Base-by-base conservation (phyloP, 2,329 filamentous ascomycete species). In the Venturia asperata region DNA sequence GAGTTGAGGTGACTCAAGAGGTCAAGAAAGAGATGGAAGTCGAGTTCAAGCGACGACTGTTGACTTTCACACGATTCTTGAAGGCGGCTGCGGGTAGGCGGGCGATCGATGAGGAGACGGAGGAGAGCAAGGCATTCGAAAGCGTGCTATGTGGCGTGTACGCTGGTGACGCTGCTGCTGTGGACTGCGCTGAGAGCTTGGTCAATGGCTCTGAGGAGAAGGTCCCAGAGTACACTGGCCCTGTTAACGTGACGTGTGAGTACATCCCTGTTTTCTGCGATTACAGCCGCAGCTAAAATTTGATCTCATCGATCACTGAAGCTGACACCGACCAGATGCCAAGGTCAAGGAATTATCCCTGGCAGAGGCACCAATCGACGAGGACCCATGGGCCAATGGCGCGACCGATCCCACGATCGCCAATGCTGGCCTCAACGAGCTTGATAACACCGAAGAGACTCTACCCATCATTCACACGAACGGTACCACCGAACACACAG, bases 91-190 rank as follows among this genome's bases (percentile, higher is more conserved):
- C 90, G 66, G 87, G 89, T 70, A 82, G 84, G 74, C 84, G 89
- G 70, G 82, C 85, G 24, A 87, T 90, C 72, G 89, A 87, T 67
- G 81, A 89, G 68, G 83, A 89, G 70, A 82, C 84, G 5, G 89
- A 92, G 66, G 89, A 93, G 78, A 91, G 87, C 76, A 86, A 87
- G 76, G 91, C 90, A 43, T 86, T 94, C 67, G 90, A 95, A 77
- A 90, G 90, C 63, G 86, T 91, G 42, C 81, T 95, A 66, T 81
- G 92, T 60, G 83, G 88, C 67, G 88, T 94, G 41, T 94, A 95
- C 76, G 85, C 86, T 58, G 91, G 90, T 60, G 89, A 93, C 71
- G 84, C 89, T 68, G 82, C 80, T 69, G 90, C 89, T 62, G 89
- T 94, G 30, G 79, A 84, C 64, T 85, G 88, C 65, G 91, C 91